Evolutionary conservation across 106 monocot genomes (phyloP).

Genomic region (Acanthochlamys bracteata): DNA sequence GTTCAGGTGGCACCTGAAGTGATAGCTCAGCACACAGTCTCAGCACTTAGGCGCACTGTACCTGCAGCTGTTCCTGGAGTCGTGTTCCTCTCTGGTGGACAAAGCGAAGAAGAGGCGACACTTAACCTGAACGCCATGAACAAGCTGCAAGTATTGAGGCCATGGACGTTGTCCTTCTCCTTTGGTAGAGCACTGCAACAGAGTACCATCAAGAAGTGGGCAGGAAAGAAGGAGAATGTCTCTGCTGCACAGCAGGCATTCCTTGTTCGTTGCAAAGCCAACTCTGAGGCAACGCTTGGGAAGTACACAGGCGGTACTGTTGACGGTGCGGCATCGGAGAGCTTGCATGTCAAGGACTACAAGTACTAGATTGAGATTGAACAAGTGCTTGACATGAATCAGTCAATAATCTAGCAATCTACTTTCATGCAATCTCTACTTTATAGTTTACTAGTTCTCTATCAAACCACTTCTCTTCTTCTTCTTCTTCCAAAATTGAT

Average conservation of each 20-base stretch:
- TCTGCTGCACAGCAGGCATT: conserved; percentile 31
- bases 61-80: conserved; percentile 47
- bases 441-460: too few species aligned
- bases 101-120: conserved; percentile 56
- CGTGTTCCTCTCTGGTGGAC: conserved; percentile 52
- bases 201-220: conserved; percentile 57
- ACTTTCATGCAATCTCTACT: too few species aligned
- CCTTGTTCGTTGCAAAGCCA: conserved; percentile 39
- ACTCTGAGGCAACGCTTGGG: conserved; percentile 44
- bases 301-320: conserved; percentile 28
- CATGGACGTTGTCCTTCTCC: conserved; percentile 54
- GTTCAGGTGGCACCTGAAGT: conserved; percentile 30
- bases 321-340: conserved; percentile 34
- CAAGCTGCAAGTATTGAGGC: conserved; percentile 38
- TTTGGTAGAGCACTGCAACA: conserved; percentile 53
- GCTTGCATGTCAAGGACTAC: conserved; percentile 40
- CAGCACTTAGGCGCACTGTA: conserved; percentile 34
- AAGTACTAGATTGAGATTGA: conserved; percentile 27
- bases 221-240: conserved; percentile 36
- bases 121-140: conserved; percentile 53
- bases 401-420: too few species aligned
- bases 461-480: not conserved
- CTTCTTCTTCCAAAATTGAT: not conserved
- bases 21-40: conserved; percentile 39
- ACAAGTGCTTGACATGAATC: too few species aligned